phyloP scores from a whole-genome alignment of 805 yeast genomes.

The Sugiyamaella mastotermitis region DNA sequence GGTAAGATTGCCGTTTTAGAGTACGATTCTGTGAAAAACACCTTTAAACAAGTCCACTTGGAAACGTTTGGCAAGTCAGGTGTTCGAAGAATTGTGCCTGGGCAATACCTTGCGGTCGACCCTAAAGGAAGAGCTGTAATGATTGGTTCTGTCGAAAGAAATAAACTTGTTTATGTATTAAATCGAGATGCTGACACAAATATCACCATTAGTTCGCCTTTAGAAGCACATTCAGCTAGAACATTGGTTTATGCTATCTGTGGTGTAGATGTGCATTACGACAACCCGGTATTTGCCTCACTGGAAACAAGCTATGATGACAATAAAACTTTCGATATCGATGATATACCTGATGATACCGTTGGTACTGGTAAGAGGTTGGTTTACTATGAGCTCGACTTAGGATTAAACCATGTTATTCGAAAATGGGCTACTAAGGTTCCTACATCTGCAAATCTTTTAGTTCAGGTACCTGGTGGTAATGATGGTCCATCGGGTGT shows the following conservation, averaged over 20 bases:
- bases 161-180: constrained; percentile 64
- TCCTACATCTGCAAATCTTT: constrained; percentile 38
- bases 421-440: constrained; percentile 41
- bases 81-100: constrained; percentile 68
- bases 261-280: constrained; percentile 70
- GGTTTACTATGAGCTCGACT: constrained; percentile 73
- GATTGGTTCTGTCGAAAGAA: constrained; percentile 66
- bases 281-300: constrained; percentile 80
- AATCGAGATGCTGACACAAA: constrained; percentile 43
- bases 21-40: constrained; percentile 33
- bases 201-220: constrained; percentile 59
- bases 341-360: constrained; percentile 2
- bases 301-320: constrained; percentile 55
- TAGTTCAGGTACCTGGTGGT: constrained; percentile 69
- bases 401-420: constrained; percentile 75
- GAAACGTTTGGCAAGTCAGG: constrained; percentile 75
- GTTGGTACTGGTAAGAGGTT: constrained; percentile 31
- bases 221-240: constrained; percentile 55
- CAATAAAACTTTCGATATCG: background rate
- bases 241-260: constrained; percentile 46
- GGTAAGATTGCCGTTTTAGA: constrained; percentile 60
- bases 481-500: constrained; percentile 68
- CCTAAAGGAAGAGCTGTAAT: constrained; percentile 65
- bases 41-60: constrained; percentile 40
- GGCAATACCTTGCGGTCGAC: constrained; percentile 64